Conservation (phyloP, 129 eudicot species). For the Glebionis coronaria region DNA sequence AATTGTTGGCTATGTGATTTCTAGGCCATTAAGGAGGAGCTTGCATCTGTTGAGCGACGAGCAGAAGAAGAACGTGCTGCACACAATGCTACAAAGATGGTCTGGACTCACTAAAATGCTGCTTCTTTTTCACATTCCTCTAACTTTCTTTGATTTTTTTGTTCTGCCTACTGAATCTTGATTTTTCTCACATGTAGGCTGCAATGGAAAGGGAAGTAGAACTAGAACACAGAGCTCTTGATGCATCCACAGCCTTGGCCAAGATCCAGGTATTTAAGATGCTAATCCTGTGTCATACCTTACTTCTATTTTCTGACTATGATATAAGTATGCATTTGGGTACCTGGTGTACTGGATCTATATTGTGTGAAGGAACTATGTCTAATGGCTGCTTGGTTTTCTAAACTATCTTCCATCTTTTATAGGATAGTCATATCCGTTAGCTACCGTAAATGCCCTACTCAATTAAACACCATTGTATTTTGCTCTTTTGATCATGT, state of each 20-base stretch:
- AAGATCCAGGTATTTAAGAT: conserved; percentile 66
- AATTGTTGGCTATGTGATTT: conserved; percentile 18
- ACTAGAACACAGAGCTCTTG: conserved; percentile 91
- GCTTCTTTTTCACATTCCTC: conserved; percentile 1
- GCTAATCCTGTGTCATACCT: conserved; percentile 3
- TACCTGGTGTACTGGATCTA: too few relatives aligned
- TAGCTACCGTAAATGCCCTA: too few relatives aligned
- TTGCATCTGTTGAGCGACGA: conserved; percentile 80
- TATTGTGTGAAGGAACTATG: conserved; percentile 1
- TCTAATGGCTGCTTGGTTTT: conserved; percentile 4
- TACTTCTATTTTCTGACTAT: background rate
- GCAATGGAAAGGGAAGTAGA: conserved; percentile 98
- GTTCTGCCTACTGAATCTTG: background rate
- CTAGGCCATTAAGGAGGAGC: conserved; percentile 94
- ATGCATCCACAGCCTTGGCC: conserved; percentile 94
- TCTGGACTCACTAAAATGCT: conserved; percentile 16
- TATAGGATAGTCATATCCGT: background rate
- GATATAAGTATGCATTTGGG: background rate
- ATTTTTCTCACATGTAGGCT: conserved; percentile 46
- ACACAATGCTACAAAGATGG: conserved; percentile 90
- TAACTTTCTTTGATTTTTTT: background rate
- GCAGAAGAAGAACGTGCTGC: conserved; percentile 99
- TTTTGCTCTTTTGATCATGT: too few relatives aligned
- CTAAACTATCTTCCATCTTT: background rate
- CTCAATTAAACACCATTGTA: too few relatives aligned